These are phyloP conservation scores for Vitis hybrid DNA, from an alignment of 177 flowering plant species.

Conservation along the genomic window DNA sequence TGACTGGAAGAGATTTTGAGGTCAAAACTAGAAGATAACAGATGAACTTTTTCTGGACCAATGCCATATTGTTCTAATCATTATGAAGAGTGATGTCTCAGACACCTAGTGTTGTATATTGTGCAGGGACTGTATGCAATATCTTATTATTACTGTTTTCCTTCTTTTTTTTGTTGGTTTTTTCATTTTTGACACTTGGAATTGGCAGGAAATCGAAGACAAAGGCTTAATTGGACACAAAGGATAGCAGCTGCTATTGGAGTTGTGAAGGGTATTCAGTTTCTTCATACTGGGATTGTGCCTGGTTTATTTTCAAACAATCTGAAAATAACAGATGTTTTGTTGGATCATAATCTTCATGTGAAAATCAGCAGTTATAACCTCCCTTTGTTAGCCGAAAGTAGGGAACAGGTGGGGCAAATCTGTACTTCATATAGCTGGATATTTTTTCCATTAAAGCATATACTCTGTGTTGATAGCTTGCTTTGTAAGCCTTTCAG, in stretches of 20 bases:
- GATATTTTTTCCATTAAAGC: not conserved
- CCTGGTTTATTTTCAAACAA: conserved; percentile 35
- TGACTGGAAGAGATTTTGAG: too few relatives aligned
- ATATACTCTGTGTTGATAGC: not conserved
- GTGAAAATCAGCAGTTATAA: conserved; percentile 31
- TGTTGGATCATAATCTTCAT: conserved; percentile 26
- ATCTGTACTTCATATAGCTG: not conserved
- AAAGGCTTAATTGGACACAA: conserved; percentile 26
- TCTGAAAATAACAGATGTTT: conserved; percentile 33
- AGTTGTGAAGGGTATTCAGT: conserved; percentile 35
- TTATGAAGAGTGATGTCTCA: too few relatives aligned
- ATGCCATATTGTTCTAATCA: too few relatives aligned
- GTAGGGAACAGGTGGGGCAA: conserved; percentile 10
- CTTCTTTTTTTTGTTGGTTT: too few relatives aligned
- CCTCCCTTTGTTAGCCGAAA: conserved; percentile 25
- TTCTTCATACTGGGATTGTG: conserved; percentile 37
- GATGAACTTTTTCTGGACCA: too few relatives aligned
- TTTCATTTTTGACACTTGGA: too few relatives aligned
- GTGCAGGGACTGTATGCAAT: too few relatives aligned
- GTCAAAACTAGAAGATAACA: too few relatives aligned
- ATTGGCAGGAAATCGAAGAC: conserved; percentile 14
- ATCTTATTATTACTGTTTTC: too few relatives aligned
- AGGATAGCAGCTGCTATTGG: conserved; percentile 35
- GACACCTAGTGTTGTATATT: too few relatives aligned
- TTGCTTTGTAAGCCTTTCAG: conserved; percentile 21